Base-by-base conservation (phyloP, 2,329 filamentous ascomycete genomes). In the Pseudogymnoascus sp. region DNA sequence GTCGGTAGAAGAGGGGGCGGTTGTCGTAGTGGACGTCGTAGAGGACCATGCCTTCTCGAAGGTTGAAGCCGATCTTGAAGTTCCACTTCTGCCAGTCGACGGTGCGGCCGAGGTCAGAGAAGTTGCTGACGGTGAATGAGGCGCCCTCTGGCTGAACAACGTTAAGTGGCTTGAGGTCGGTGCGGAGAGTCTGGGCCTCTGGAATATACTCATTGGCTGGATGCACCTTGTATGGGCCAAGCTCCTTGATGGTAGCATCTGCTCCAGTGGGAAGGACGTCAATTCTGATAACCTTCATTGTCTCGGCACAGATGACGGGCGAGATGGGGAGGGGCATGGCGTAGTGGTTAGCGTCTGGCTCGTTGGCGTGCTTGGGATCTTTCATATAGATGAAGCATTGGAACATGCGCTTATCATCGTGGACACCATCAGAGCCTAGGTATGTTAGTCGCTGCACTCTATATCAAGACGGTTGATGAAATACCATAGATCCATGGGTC, bases 351-450 rank as follows among this genome's bases (percentile, higher is more conserved):
- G 82, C 83, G 69, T 90, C 87, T n/a, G 75, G 73, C 68, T 88
- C 83, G 5, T 75, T 71, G 0, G 82, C 68, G 69, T 89, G 86
- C 31, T 77, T 74, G 2, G 85, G 84, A 66, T 88, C 86, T 21
- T 84, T 78, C 74, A 88, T 80, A 73, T 89, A 89, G 61, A 89
- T 73, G 74, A 87, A 89, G 72, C 83, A 86, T 70, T 88, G 86
- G 70, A 81, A 87, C 67, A 83, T 72, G 49, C 80, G 74, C 66
- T 75, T 74, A 18, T 74, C 72, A 64, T 74, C 80, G 37, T 80
- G 75, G 65, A 81, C 63, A 23, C 81, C 81, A 65, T 83, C 81
- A 4, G 81, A 79, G 3, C 80, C 80, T 82, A 63, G 11, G 7
- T 8, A 21, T 43, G 37, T 67, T 25, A 67, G 62, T 23, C 28